Percentiles rank a stretch among this genome's conserved stretches.
These are phyloP conservation scores for Hepatocystis sp. DNA, from an alignment of 169 alveolate species.

Conservation along the genomic window DNA sequence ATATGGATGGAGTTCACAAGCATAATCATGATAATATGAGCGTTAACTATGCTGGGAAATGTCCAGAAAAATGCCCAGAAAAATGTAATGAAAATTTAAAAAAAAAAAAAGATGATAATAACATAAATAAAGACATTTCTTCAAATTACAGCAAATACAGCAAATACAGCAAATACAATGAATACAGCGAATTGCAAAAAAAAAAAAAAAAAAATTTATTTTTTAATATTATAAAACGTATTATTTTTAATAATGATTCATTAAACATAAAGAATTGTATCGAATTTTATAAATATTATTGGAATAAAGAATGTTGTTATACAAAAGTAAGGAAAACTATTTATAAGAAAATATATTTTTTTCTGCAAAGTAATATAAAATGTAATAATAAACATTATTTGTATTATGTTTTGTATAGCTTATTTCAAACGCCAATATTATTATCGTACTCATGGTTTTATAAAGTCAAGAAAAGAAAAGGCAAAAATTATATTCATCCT, in stretches of 20 bases:
- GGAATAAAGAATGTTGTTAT: constrained; percentile 8
- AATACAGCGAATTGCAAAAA: too few species aligned
- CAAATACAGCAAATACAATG: too few species aligned
- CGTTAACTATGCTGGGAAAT: too few species aligned
- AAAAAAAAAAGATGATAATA: too few species aligned
- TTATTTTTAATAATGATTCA: constrained; percentile 29
- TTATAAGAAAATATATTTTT: constrained; percentile 14
- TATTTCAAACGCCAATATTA: constrained; percentile 5
- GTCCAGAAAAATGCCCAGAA: too few species aligned
- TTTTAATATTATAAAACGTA: constrained; percentile 2
- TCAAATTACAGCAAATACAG: too few species aligned
- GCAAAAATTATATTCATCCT: not conserved
- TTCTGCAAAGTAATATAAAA: constrained; percentile 15
- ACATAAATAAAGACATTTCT: too few species aligned
- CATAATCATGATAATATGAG: too few species aligned
- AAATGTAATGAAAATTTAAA: too few species aligned
- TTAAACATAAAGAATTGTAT: constrained; percentile 7
- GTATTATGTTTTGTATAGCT: constrained; percentile 39
- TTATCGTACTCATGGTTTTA: not conserved
- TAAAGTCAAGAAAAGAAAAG: not conserved
- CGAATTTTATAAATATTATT: constrained; percentile 23
- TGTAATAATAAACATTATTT: constrained; percentile 6
- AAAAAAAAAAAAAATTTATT: too few species aligned
- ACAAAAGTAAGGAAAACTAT: constrained; percentile 7
- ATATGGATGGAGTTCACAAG: too few species aligned